Percentiles rank a stretch among this genome's conserved stretches.
Evolutionary conservation across 2,329 filamentous ascomycete genomes (phyloP).

Genomic region (Trichoderma aggressivum): DNA sequence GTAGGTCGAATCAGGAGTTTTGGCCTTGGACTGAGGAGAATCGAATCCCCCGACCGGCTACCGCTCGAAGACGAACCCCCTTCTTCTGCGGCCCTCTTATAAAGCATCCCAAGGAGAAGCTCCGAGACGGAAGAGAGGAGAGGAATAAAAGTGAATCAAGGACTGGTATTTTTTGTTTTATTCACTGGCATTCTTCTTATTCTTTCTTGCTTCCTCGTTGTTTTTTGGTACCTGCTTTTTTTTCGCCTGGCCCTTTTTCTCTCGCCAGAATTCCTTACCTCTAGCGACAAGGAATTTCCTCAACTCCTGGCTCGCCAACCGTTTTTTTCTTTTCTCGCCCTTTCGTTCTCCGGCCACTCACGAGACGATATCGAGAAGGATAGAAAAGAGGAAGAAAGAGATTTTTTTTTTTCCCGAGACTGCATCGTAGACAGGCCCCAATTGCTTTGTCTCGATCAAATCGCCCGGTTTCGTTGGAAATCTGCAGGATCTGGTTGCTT

Average conservation of each 20-base stretch:
- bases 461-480: conserved; percentile 7
- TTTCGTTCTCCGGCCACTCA: conserved; percentile 26
- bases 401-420: conserved; percentile 35
- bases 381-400: not conserved
- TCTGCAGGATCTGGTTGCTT: conserved; percentile 3
- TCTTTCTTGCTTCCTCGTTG: conserved; percentile 3
- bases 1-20: conserved; percentile 34
- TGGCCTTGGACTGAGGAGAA: conserved; percentile 36
- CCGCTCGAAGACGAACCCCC: conserved; percentile 24
- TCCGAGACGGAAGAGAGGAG: conserved; percentile 27
- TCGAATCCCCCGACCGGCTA: conserved; percentile 24
- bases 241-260: conserved; percentile 16
- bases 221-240: conserved; percentile 18
- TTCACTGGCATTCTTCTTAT: conserved; percentile 14
- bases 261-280: conserved; percentile 41
- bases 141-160: conserved; percentile 31
- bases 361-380: conserved; percentile 26
- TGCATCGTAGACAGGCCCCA: conserved; percentile 18
- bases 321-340: conserved; percentile 21
- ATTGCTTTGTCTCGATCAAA: conserved; percentile 13
- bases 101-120: conserved; percentile 27
- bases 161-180: conserved; percentile 36
- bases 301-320: conserved; percentile 28
- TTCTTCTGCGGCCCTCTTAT: conserved; percentile 25
- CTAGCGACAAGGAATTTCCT: conserved; percentile 40